Percentiles rank a stretch among this genome's conserved stretches.
phyloP scores from a whole-genome alignment of 2,329 filamentous ascomycete genomes.

The Phaeophleospora eucalypticola region DNA sequence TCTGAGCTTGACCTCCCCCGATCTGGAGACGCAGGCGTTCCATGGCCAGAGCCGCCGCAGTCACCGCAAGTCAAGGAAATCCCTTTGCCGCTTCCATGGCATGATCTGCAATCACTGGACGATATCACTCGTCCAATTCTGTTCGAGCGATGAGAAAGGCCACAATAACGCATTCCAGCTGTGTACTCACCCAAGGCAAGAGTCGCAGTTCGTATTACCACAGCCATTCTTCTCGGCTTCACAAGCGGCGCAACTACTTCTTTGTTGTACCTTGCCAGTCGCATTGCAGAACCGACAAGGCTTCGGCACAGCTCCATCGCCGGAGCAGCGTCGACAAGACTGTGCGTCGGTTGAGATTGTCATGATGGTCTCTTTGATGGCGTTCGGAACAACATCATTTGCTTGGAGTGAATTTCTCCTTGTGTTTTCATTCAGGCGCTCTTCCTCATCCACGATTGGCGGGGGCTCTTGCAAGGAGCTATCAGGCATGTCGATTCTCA shows the following conservation, averaged over 20 bases:
- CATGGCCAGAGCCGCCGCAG: conserved; percentile 11
- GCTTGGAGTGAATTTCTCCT: conserved; percentile 12
- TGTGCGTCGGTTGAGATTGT: background rate
- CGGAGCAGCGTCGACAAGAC: conserved; percentile 11
- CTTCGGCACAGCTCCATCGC: conserved; percentile 12
- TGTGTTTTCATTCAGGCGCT: conserved; percentile 12
- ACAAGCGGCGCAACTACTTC: conserved; percentile 8
- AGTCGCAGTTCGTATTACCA: conserved; percentile 15
- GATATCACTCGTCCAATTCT: background rate
- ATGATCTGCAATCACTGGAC: conserved; percentile 5
- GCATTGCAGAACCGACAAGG: conserved; percentile 15
- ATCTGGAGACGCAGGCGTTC: conserved; percentile 1
- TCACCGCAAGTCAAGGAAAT: conserved; percentile 14
- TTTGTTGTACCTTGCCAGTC: conserved; percentile 7
- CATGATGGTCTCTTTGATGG: conserved; percentile 3
- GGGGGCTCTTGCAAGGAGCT: background rate
- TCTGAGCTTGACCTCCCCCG: conserved; percentile 3
- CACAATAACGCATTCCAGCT: too few relatives aligned
- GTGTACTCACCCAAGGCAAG: conserved; percentile 3
- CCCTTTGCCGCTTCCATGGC: conserved; percentile 12
- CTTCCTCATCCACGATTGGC: background rate
- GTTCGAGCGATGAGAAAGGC: background rate
- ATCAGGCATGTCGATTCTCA: too few relatives aligned
- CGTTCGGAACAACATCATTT: conserved; percentile 3
- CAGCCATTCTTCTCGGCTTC: conserved; percentile 17